phyloP scores from a whole-genome alignment of 1,139 yeast genomes.

The Debaryomyces singareniensis region DNA sequence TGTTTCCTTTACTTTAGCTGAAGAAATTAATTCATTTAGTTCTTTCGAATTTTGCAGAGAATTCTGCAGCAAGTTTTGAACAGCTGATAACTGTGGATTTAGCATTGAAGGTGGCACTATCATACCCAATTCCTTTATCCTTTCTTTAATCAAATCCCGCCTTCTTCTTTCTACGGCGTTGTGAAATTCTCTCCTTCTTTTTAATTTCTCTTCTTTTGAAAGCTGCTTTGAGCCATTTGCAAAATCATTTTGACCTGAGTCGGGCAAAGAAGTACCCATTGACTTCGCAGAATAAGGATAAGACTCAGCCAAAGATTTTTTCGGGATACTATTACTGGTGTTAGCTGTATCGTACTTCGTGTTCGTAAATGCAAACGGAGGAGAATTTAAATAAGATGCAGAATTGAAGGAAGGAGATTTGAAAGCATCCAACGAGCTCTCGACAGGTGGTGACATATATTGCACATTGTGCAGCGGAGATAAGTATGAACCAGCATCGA shows the following conservation, averaged over 20 bases:
- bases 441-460: constrained; percentile 14
- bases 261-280: constrained; percentile 25
- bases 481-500: constrained; percentile 17
- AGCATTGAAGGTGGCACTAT: constrained; percentile 68
- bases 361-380: constrained; percentile 15
- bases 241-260: constrained; percentile 4
- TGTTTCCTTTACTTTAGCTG: constrained; percentile 50
- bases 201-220: constrained; percentile 63
- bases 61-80: constrained; percentile 40
- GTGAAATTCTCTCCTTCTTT: constrained; percentile 69
- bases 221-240: constrained; percentile 35
- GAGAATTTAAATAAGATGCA: constrained; percentile 29
- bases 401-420: constrained; percentile 20
- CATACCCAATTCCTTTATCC: constrained; percentile 65
- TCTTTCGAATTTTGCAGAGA: constrained; percentile 25
- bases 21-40: constrained; percentile 30
- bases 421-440: constrained; percentile 23
- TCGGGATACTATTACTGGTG: constrained; percentile 21
- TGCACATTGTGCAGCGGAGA: constrained; percentile 23
- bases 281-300: constrained; percentile 4
- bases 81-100: constrained; percentile 43
- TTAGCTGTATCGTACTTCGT: constrained; percentile 9
- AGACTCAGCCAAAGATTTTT: constrained; percentile 8
- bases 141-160: constrained; percentile 69
- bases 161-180: constrained; percentile 79